phyloP scores from a whole-genome alignment of 495 filamentous ascomycete species.

The Rhypophila decipiens region DNA sequence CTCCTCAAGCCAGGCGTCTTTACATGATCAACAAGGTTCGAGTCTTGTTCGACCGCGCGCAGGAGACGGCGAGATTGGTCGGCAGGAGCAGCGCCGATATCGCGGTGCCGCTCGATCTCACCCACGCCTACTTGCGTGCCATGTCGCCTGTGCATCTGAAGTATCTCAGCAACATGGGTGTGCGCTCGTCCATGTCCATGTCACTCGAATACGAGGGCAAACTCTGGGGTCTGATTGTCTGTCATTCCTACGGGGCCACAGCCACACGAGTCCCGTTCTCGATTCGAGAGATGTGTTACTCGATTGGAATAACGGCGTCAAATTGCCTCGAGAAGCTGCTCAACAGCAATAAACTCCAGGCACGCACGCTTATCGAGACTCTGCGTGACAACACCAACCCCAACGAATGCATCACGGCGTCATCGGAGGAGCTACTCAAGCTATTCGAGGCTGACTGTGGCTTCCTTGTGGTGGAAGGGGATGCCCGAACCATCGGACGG shows the following conservation, averaged over 20 bases:
- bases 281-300: slow-evolving; percentile 72
- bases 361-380: slow-evolving; percentile 60
- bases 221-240: slow-evolving; percentile 77
- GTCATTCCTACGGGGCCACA: slow-evolving; percentile 62
- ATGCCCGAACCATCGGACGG: slow-evolving; percentile 70
- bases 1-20: slow-evolving; percentile 36
- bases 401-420: slow-evolving; percentile 77
- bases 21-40: slow-evolving; percentile 69
- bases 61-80: slow-evolving; percentile 63
- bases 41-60: slow-evolving; percentile 60
- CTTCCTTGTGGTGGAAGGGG: slow-evolving; percentile 66
- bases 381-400: slow-evolving; percentile 66
- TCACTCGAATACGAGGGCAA: slow-evolving; percentile 71
- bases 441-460: slow-evolving; percentile 79
- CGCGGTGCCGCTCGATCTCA: slow-evolving; percentile 66
- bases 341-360: slow-evolving; percentile 67
- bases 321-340: slow-evolving; percentile 74
- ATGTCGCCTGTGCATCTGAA: slow-evolving; percentile 79
- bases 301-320: slow-evolving; percentile 71
- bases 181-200: slow-evolving; percentile 80
- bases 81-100: slow-evolving; percentile 66
- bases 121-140: slow-evolving; percentile 68
- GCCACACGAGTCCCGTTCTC: slow-evolving; percentile 78
- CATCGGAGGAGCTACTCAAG: slow-evolving; percentile 71
- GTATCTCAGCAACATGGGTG: slow-evolving; percentile 73